These are phyloP conservation scores for Ophiosphaerella herpotricha DNA, from an alignment of 2,329 filamentous ascomycete genomes.

Conservation along the genomic window DNA sequence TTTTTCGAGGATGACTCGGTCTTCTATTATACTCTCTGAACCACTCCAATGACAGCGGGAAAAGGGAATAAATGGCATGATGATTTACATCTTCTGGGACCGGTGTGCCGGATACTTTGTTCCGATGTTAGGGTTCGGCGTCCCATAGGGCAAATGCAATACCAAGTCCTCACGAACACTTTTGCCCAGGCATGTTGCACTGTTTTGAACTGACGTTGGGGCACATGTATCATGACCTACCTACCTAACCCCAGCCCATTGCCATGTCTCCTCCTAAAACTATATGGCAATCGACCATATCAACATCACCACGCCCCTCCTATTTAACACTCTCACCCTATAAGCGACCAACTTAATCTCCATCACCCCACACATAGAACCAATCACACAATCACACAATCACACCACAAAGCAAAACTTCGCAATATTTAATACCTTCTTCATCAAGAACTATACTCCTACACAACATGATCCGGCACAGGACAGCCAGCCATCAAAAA, in stretches of 20 bases:
- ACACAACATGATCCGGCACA: background rate
- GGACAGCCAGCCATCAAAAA: background rate
- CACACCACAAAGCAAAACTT: background rate
- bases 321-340: no score
- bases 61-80: conserved; percentile 37
- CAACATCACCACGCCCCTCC: no score
- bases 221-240: no score
- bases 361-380: no score
- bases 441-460: background rate
- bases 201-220: no score
- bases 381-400: background rate
- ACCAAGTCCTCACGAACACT: conserved; percentile 38
- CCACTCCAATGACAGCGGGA: conserved; percentile 28
- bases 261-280: no score
- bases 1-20: conserved; percentile 35
- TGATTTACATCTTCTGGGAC: conserved; percentile 33
- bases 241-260: no score
- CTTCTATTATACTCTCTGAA: conserved; percentile 33
- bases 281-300: no score
- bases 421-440: background rate
- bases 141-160: conserved; percentile 43
- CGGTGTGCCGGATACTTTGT: conserved; percentile 29
- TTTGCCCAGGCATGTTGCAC: no score
- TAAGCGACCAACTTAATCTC: no score
- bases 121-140: conserved; percentile 34